A percentile compares a stretch with the other conserved stretches of the same genome.
Conservation (phyloP, 2,329 filamentous ascomycete genomes). For the Penicillium sp. region DNA sequence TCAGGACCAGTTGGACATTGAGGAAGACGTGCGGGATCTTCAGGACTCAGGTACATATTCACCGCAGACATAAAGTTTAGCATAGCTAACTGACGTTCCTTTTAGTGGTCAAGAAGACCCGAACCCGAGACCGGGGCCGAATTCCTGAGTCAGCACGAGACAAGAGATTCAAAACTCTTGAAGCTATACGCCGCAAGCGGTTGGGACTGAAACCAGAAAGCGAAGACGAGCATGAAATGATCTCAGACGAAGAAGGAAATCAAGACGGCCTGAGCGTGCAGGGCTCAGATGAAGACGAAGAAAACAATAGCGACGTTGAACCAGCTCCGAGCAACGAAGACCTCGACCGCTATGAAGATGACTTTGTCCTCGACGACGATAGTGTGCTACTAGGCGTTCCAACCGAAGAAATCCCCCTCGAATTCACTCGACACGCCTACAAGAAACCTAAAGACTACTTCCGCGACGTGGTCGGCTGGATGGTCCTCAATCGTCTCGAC, state of each 20-base stretch:
- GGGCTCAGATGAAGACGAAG: conserved; percentile 4
- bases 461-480: conserved; percentile 73
- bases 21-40: conserved; percentile 48
- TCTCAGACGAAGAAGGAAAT: conserved; percentile 10
- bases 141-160: conserved; percentile 41
- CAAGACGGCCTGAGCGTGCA: conserved; percentile 18
- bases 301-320: conserved; percentile 33
- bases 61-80: background rate
- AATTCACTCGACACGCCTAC: conserved; percentile 67
- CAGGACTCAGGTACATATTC: conserved; percentile 42
- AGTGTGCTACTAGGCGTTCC: conserved; percentile 61
- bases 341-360: conserved; percentile 59
- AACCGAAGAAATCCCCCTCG: conserved; percentile 61
- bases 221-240: conserved; percentile 11
- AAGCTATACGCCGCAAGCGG: conserved; percentile 44
- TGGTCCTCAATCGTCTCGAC: conserved; percentile 76
- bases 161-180: conserved; percentile 43
- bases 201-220: conserved; percentile 40
- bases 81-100: background rate
- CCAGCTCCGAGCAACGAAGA: conserved; percentile 40
- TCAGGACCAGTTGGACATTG: conserved; percentile 43
- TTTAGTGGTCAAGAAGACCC: conserved; percentile 37
- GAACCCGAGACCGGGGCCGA: conserved; percentile 45
- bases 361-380: conserved; percentile 67
- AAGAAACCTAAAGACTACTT: conserved; percentile 73